Evolutionary conservation across 441 rosid genomes (phyloP).

Genomic region (Mallotus repandus): DNA sequence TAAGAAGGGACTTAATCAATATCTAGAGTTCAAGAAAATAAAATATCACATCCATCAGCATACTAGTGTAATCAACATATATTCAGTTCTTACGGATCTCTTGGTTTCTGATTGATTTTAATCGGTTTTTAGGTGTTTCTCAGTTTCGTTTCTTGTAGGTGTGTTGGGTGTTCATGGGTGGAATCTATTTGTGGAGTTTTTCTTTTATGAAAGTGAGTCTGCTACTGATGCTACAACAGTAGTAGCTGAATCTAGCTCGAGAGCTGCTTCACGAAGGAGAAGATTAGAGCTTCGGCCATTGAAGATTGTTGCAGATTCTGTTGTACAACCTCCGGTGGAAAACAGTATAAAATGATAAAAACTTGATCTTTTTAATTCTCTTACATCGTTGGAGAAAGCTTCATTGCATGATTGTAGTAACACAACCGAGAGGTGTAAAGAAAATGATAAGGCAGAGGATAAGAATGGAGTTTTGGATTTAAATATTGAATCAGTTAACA

Average conservation of each 20-base stretch:
- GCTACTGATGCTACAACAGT: constrained; percentile 15
- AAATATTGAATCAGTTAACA: background rate
- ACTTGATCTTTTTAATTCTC: constrained; percentile 24
- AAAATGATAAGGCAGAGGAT: background rate
- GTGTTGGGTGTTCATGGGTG: constrained; percentile 48
- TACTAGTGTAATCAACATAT: too few species aligned
- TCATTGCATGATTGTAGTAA: constrained; percentile 25
- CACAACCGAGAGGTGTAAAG: constrained; percentile 19
- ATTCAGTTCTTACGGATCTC: background rate
- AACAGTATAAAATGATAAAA: constrained; percentile 46
- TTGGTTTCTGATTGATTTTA: too few species aligned
- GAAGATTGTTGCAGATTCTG: constrained; percentile 42
- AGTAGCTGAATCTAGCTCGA: constrained; percentile 45
- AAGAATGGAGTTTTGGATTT: background rate
- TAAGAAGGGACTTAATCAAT: too few species aligned
- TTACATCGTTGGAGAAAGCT: background rate
- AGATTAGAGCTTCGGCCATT: constrained; percentile 57
- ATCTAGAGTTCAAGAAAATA: too few species aligned
- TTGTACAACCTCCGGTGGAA: constrained; percentile 26
- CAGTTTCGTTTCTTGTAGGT: background rate
- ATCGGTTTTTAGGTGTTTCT: background rate
- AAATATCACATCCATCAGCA: too few species aligned
- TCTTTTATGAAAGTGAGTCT: constrained; percentile 60
- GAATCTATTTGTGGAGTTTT: constrained; percentile 72
- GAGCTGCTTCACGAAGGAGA: constrained; percentile 49